A percentile compares a stretch with the other conserved stretches of the same genome.
phyloP scores from a whole-genome alignment of 345 rosid species.

The Salix udensis region DNA sequence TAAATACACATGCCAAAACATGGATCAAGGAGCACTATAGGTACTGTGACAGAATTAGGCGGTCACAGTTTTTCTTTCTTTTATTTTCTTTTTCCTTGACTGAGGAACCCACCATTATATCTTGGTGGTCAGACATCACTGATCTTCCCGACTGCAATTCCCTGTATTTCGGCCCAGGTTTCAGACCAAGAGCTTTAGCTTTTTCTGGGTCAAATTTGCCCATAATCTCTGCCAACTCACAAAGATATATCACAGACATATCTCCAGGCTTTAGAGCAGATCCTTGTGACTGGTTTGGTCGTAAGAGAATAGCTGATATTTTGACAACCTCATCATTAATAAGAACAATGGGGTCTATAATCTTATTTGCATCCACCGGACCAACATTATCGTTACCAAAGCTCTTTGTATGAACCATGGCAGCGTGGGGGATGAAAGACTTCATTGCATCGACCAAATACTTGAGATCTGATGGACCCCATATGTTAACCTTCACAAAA shows the following conservation, averaged over 20 bases:
- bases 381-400: slow-evolving; percentile 58
- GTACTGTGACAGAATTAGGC: too few species aligned
- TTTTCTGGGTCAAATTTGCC: slow-evolving; percentile 80
- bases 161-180: slow-evolving; percentile 74
- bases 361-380: slow-evolving; percentile 32
- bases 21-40: too few species aligned
- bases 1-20: background rate
- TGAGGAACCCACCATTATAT: slow-evolving; percentile 58
- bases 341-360: slow-evolving; percentile 52
- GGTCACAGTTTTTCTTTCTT: background rate
- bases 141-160: slow-evolving; percentile 77
- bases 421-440: slow-evolving; percentile 87
- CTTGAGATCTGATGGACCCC: slow-evolving; percentile 98
- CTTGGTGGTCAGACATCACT: slow-evolving; percentile 63
- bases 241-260: slow-evolving; percentile 74
- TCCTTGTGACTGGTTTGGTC: slow-evolving; percentile 34
- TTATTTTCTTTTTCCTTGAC: background rate
- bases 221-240: slow-evolving; percentile 78
- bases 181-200: slow-evolving; percentile 77
- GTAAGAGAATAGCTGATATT: slow-evolving; percentile 70
- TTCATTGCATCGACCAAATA: slow-evolving; percentile 87
- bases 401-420: slow-evolving; percentile 87
- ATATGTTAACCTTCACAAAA: slow-evolving; percentile 64
- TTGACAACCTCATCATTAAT: slow-evolving; percentile 74
- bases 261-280: slow-evolving; percentile 58